phyloP scores from a whole-genome alignment of 192 early-diverging fungal species.

The Kappamyces sp. region DNA sequence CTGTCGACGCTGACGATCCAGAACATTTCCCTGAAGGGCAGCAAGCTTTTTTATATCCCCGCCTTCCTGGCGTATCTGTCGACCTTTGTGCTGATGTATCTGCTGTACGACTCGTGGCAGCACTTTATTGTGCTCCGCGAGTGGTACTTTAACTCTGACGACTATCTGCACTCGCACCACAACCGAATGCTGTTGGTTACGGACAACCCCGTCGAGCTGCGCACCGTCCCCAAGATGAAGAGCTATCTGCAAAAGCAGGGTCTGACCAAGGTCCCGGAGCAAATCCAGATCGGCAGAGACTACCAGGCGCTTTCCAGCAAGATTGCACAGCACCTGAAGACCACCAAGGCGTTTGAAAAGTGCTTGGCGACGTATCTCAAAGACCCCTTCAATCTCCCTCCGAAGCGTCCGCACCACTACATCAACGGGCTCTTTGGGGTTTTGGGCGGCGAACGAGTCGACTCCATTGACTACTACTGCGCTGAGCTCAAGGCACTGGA shows the following conservation, averaged over 20 bases:
- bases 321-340: slow-evolving; percentile 29
- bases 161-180: slow-evolving; percentile 21
- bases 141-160: slow-evolving; percentile 20
- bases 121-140: slow-evolving; percentile 26
- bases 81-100: slow-evolving; percentile 18
- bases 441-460: slow-evolving; percentile 30
- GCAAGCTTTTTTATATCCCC: slow-evolving; percentile 30
- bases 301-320: slow-evolving; percentile 27
- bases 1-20: slow-evolving; percentile 28
- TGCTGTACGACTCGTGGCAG: slow-evolving; percentile 30
- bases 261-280: slow-evolving; percentile 13
- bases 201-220: slow-evolving; percentile 28
- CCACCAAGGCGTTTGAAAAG: slow-evolving; percentile 28
- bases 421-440: slow-evolving; percentile 14
- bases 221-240: slow-evolving; percentile 14
- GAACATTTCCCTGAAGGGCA: slow-evolving; percentile 11
- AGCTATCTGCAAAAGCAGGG: slow-evolving; percentile 20
- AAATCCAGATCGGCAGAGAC: slow-evolving; percentile 30
- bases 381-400: slow-evolving; percentile 25
- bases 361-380: slow-evolving; percentile 30
- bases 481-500: slow-evolving; percentile 28
- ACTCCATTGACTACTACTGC: slow-evolving; percentile 31
- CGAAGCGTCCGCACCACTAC: slow-evolving; percentile 30
- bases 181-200: slow-evolving; percentile 36
- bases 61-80: slow-evolving; percentile 28